Conservation (phyloP, 257 asterid genomes). For the Solanum verrucosum region DNA sequence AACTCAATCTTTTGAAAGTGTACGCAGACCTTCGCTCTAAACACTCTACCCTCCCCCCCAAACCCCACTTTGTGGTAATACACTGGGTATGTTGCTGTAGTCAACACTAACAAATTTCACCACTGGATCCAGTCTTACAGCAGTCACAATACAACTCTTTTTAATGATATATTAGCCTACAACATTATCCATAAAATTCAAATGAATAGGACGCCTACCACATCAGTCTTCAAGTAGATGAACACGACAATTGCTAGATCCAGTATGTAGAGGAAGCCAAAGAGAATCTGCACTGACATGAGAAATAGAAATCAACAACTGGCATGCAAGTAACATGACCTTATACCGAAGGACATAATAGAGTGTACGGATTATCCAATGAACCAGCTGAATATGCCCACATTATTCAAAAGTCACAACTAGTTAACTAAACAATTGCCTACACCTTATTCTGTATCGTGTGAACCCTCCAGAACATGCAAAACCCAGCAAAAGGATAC, state of each 20-base stretch:
- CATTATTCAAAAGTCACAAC: background rate
- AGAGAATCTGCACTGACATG: conserved; percentile 58
- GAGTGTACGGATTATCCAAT: background rate
- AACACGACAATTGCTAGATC: conserved; percentile 71
- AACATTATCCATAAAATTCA: background rate
- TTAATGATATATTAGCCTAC: background rate
- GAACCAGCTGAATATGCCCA: background rate
- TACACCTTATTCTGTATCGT: background rate
- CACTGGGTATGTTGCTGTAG: background rate
- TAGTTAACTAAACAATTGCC: background rate
- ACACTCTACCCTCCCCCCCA: background rate
- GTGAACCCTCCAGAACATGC: background rate
- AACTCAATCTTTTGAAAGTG: background rate
- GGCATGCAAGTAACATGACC: background rate
- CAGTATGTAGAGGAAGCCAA: conserved; percentile 68
- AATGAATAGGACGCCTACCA: conserved; percentile 36
- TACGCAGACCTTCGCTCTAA: background rate
- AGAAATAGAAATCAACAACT: background rate
- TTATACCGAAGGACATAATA: background rate
- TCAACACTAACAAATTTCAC: background rate
- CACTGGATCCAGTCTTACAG: background rate
- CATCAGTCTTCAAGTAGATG: conserved; percentile 74
- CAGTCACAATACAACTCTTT: background rate
- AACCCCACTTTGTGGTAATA: background rate
- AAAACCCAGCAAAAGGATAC: background rate